These are phyloP conservation scores for Triticum monococcum DNA, from an alignment of 176 grass and related monocot genomes.

Conservation along the genomic window DNA sequence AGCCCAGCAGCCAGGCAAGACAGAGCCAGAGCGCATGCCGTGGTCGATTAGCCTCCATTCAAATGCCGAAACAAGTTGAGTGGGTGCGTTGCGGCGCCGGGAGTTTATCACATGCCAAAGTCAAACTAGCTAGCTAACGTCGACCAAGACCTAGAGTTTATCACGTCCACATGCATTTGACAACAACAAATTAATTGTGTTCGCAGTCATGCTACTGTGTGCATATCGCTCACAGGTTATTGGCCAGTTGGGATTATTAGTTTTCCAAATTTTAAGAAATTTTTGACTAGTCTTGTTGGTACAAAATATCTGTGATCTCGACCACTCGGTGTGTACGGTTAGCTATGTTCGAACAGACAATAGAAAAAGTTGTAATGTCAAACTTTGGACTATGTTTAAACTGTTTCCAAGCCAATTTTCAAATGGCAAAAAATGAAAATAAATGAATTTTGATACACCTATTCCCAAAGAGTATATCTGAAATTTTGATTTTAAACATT, in stretches of 20 bases:
- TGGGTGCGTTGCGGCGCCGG: not conserved
- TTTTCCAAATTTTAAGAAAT: too few species aligned
- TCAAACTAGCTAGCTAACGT: not conserved
- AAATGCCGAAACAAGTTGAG: too few species aligned
- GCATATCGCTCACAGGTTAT: not conserved
- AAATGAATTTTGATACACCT: not conserved
- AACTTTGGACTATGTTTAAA: not conserved
- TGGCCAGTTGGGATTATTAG: too few species aligned
- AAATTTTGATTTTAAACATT: too few species aligned
- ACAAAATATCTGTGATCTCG: too few species aligned
- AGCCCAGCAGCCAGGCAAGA: not conserved
- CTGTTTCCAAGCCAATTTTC: not conserved
- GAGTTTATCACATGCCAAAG: not conserved
- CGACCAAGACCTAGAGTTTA: not conserved
- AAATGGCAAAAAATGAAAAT: not conserved
- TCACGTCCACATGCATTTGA: not conserved
- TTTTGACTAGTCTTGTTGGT: too few species aligned
- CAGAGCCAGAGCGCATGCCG: not conserved
- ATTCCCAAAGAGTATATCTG: too few species aligned
- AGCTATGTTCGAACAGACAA: too few species aligned
- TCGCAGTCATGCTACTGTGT: not conserved
- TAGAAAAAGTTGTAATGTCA: not conserved
- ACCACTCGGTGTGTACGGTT: too few species aligned
- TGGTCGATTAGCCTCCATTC: not conserved
- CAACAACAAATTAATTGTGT: not conserved